Evolutionary conservation across 1,284 basidiomycete species (phyloP).

Genomic region (Inonotus hispidus): DNA sequence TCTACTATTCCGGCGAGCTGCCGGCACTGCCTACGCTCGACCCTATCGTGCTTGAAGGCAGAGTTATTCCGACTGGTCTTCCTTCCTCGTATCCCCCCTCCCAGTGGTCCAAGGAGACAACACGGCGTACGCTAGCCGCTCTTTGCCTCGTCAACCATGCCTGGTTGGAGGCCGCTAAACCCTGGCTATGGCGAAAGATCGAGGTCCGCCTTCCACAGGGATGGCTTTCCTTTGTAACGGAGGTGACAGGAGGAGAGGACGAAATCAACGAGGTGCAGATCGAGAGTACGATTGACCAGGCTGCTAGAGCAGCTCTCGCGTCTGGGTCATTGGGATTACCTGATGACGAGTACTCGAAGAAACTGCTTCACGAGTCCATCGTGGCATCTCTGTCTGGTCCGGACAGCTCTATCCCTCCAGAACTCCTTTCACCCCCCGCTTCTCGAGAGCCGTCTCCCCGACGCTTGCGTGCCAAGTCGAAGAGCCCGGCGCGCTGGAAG

Average conservation of each 20-base stretch:
- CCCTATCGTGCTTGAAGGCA: conserved; percentile 49
- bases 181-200: conserved; percentile 75
- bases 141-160: conserved; percentile 68
- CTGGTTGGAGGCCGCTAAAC: conserved; percentile 74
- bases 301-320: conserved; percentile 53
- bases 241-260: conserved; percentile 66
- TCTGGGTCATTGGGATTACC: conserved; percentile 39
- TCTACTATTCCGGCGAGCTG: conserved; percentile 58
- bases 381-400: conserved; percentile 52
- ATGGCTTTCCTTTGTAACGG: conserved; percentile 75
- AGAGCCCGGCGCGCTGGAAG: conserved; percentile 77
- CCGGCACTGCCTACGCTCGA: conserved; percentile 57
- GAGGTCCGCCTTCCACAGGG: conserved; percentile 73
- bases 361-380: conserved; percentile 55
- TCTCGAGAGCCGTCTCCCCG: conserved; percentile 77
- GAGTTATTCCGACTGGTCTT: conserved; percentile 49
- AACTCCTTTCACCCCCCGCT: conserved; percentile 67
- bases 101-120: conserved; percentile 59
- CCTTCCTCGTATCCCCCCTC: conserved; percentile 67
- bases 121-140: conserved; percentile 56
- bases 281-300: conserved; percentile 27
- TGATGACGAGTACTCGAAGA: conserved; percentile 37
- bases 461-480: conserved; percentile 65
- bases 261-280: conserved; percentile 31
- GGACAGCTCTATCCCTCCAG: conserved; percentile 62